Base-by-base conservation (phyloP, 2,329 filamentous ascomycete species). In the Paracamarosporium sp. region DNA sequence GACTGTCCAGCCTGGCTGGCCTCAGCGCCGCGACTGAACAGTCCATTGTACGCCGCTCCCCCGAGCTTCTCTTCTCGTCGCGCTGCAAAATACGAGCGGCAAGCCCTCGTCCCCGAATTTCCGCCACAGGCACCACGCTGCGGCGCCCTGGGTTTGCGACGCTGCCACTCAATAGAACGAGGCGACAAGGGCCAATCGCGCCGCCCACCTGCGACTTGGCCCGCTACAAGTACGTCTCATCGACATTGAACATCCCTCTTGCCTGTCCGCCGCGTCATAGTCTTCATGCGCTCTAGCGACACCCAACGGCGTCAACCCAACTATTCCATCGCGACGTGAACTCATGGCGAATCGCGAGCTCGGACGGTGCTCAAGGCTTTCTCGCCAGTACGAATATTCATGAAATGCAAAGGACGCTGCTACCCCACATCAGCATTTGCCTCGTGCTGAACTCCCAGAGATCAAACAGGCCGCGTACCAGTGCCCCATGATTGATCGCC, bases 161-260 rank as follows among this genome's bases (percentile, higher is more conserved):
- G 28, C 33, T 17, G 50, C 13, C 9, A 7, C 35, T 24, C 50
- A 17, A 38, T 4, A 27, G 2, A 17, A 38, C 46, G 33, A 50
- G 46, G 31, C 31, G 8, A 17, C 33, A 1, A 43, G 25, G 38
- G 28, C 51, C 51, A 53, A 46, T 53, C 51, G 28, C 7, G 24
- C n/a, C 33, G 6, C 8, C 15, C 24, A 22, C 33, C 44, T 40
- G 44, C 25, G 22, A 35, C 52, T 48, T 47, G 52, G 43, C 44
- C n/a, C 24, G 43, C 52, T 13, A 48, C 52, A 41, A 41, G 17
- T 31, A 30, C 44, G 52, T 55, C 52, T 55, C 52, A 55, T 48
- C 52, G 44, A 53, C 40, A 53, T 36, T 27, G 41, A 17, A 45
- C 31, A 50, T 8, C 47, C 44, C 12, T n/a, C 36, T 28, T 31